A percentile compares a stretch with the other conserved stretches of the same genome.
These are phyloP conservation scores for Globisporangium nunn DNA, from an alignment of 352 stramenopile genomes.

Conservation along the genomic window DNA sequence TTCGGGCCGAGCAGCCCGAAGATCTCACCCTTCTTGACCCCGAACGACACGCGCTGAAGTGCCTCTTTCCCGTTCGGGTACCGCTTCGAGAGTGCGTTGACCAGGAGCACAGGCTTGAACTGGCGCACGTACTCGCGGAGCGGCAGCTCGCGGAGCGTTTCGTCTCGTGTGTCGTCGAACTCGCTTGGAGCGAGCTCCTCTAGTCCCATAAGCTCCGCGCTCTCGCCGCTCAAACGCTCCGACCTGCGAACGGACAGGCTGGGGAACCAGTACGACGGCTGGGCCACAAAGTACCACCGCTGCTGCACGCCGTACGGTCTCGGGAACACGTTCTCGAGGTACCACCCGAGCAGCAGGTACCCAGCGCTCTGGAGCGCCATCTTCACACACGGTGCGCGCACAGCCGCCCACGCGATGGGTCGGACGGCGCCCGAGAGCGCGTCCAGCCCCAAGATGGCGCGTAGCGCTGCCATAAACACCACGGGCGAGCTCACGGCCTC, in stretches of 20 bases:
- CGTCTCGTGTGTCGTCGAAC: slow-evolving; percentile 24
- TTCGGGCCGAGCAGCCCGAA: slow-evolving; percentile 93
- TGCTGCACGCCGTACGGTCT: slow-evolving; percentile 85
- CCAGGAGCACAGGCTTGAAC: slow-evolving; percentile 49
- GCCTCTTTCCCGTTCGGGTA: slow-evolving; percentile 77
- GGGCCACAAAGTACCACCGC: slow-evolving; percentile 92
- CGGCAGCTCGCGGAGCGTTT: slow-evolving; percentile 59
- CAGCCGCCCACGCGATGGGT: slow-evolving; percentile 36
- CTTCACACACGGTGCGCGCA: slow-evolving; percentile 36
- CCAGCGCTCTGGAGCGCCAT: slow-evolving; percentile 81
- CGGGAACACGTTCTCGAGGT: slow-evolving; percentile 92
- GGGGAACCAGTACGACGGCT: slow-evolving; percentile 77
- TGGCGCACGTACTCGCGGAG: slow-evolving; percentile 48
- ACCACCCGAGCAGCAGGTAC: slow-evolving; percentile 89
- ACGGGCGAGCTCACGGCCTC: slow-evolving; percentile 56
- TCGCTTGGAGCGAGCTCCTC: slow-evolving; percentile 8
- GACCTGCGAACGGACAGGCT: slow-evolving; percentile 12
- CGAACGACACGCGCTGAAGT: slow-evolving; percentile 80
- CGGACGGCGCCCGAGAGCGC: slow-evolving; percentile 24
- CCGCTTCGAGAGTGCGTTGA: slow-evolving; percentile 50
- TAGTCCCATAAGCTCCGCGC: slow-evolving; percentile 8
- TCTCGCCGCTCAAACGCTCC: slow-evolving; percentile 11
- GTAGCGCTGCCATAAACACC: slow-evolving; percentile 62
- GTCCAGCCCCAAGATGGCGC: slow-evolving; percentile 46
- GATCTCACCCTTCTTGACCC: slow-evolving; percentile 87